Evolutionary conservation across 2,329 filamentous ascomycete genomes (phyloP), one percentile per base, ranked within the genome.

Genomic region (Aspergillus chevalieri): DNA sequence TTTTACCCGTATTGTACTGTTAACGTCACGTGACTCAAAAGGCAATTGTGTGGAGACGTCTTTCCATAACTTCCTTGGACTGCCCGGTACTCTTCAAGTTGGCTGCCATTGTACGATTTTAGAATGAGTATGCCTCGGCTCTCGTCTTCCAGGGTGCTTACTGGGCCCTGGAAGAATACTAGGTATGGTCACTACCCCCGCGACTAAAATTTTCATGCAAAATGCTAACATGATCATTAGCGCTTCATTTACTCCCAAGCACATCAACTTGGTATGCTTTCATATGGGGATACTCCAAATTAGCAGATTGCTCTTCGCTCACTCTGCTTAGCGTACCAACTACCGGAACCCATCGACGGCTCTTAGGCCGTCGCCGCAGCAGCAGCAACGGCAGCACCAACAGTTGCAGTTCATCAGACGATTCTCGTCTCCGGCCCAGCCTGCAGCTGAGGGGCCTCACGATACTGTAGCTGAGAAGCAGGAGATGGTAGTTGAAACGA

Each of bases 161-260:
- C 6, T 36, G 43, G 43, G 21, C 47, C 48, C 33, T 51, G 46
- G 53, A 38, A 19, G 24, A 15, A 30, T 41, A 28, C 15, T 14
- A 30, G 48, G 48, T 50, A 50, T 28, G 28, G 22, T 12, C 17
- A 22, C 12, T 19, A 3, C 4, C 17, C 17, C 8, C 17, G 15
- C 10, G 10, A 14, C 19, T 21, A 41, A 41, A 41, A 22, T 41
- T 30, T 30, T 38, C 10, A 30, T 9, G 17, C 30, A 22, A 10
- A 41, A 26, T 39, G 22, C 36, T 55, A 48, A 57, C 19, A 38
- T 41, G 38, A 48, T 19, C 21, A 21, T 15, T 44, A 58, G 56
- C 44, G 45, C 46, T 39, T 46, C 47, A 24, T 46, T 47, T 34
- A 42, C 45, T 43, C 47, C 47, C 21, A 52, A 46, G 22, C 38